These are phyloP conservation scores for Rosa lucieae DNA, from an alignment of 306 rosid genomes.

Conservation along the genomic window DNA sequence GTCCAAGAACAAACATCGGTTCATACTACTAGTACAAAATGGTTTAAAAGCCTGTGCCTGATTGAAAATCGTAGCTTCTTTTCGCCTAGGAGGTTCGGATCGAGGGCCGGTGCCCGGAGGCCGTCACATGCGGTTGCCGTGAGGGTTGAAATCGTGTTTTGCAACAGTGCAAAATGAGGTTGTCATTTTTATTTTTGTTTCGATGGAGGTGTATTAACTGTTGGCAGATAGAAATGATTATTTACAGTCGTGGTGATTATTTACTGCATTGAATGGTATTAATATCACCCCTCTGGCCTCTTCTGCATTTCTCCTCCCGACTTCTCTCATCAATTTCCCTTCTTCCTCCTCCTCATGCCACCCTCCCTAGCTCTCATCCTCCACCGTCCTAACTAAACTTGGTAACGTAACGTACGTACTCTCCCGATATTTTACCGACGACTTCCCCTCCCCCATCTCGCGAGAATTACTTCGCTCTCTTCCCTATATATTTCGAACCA, in stretches of 20 bases:
- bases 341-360: neutral
- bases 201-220: neutral
- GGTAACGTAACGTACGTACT: neutral
- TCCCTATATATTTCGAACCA: neutral
- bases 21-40: too few species aligned
- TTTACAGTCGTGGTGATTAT: neutral
- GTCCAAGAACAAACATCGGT: too few species aligned
- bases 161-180: neutral
- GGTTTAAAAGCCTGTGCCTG: too few species aligned
- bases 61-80: too few species aligned
- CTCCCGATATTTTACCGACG: neutral
- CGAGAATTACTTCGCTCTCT: neutral
- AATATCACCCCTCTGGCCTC: neutral
- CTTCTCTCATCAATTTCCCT: too few species aligned
- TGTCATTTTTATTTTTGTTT: neutral
- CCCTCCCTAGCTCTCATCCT: neutral
- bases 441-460: neutral
- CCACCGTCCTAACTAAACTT: neutral
- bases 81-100: too few species aligned
- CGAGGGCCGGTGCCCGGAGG: neutral
- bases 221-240: neutral
- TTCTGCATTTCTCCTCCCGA: neutral
- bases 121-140: neutral
- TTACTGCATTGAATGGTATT: slow-evolving; percentile 7
- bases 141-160: neutral